Percentiles rank a stretch among this genome's conserved stretches.
Evolutionary conservation across 1,284 basidiomycete genomes (phyloP).

Genomic region (Malassezia equina): DNA sequence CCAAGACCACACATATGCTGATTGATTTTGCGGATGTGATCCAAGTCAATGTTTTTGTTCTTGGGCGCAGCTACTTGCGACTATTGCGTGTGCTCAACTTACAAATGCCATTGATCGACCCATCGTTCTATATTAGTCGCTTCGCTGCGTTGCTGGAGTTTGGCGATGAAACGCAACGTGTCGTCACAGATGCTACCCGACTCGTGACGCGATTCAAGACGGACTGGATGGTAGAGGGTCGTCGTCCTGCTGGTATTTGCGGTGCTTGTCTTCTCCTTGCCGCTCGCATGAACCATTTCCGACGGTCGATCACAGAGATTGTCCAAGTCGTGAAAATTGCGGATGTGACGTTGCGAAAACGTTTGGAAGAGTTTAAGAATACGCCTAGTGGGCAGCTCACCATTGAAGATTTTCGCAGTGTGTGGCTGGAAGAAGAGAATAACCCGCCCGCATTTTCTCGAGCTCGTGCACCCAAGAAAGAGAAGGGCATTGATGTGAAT

Average conservation of each 20-base stretch:
- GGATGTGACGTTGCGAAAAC: slow-evolving; percentile 81
- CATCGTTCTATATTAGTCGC: slow-evolving; percentile 90
- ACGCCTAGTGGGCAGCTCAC: slow-evolving; percentile 78
- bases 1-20: slow-evolving; percentile 85
- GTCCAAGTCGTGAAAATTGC: slow-evolving; percentile 93
- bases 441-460: slow-evolving; percentile 67
- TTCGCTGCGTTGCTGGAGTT: slow-evolving; percentile 96
- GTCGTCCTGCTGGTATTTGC: slow-evolving; percentile 91
- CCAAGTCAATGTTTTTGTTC: slow-evolving; percentile 85
- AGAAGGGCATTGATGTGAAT: slow-evolving; percentile 41
- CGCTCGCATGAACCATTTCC: slow-evolving; percentile 95
- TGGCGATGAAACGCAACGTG: slow-evolving; percentile 79
- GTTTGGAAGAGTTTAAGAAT: slow-evolving; percentile 87
- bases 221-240: slow-evolving; percentile 94
- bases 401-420: slow-evolving; percentile 77
- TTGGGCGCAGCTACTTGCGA: slow-evolving; percentile 90
- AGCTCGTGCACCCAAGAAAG: slow-evolving; percentile 64
- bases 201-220: slow-evolving; percentile 88
- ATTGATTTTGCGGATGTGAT: slow-evolving; percentile 69
- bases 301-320: slow-evolving; percentile 82
- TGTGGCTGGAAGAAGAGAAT: slow-evolving; percentile 82
- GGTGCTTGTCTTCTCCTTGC: slow-evolving; percentile 89
- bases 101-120: slow-evolving; percentile 77
- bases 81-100: slow-evolving; percentile 80
- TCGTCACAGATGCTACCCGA: slow-evolving; percentile 84